phyloP scores from a whole-genome alignment of 441 rosid species.

The Melastoma candidum region DNA sequence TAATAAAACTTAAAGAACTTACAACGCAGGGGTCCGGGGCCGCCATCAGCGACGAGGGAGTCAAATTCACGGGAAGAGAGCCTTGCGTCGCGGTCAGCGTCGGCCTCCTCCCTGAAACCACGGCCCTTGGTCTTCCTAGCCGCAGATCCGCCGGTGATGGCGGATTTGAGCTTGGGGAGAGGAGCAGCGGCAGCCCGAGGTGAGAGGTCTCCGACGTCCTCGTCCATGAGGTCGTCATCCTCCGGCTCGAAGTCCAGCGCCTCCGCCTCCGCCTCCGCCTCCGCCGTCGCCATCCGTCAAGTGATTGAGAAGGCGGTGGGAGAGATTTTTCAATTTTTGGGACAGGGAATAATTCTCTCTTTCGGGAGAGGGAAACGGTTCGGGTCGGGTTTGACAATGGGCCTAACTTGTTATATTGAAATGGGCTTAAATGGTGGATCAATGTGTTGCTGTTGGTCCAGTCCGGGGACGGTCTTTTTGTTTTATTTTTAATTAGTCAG shows the following conservation, averaged over 20 bases:
- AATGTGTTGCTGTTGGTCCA: no score
- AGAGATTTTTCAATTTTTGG: no score
- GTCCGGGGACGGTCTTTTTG: no score
- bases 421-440: no score
- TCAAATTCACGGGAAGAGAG: constrained; percentile 76
- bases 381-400: no score
- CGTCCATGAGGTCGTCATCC: constrained; percentile 97
- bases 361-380: no score
- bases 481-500: no score
- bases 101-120: constrained; percentile 65
- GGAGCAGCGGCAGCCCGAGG: constrained; percentile 40
- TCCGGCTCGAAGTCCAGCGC: constrained; percentile 92
- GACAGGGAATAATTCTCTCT: no score
- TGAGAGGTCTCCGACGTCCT: constrained; percentile 29
- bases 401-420: no score
- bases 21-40: constrained; percentile 93
- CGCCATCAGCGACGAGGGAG: constrained; percentile 71
- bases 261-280: constrained; percentile 63
- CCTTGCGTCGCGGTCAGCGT: constrained; percentile 54
- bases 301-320: no score
- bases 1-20: neutral
- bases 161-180: constrained; percentile 61
- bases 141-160: constrained; percentile 45
- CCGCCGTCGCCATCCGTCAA: constrained; percentile 3
- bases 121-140: constrained; percentile 83